A percentile compares a stretch with the other conserved stretches of the same genome.
phyloP scores from a whole-genome alignment of 495 filamentous ascomycete genomes.

The Talaromyces adpressus region DNA sequence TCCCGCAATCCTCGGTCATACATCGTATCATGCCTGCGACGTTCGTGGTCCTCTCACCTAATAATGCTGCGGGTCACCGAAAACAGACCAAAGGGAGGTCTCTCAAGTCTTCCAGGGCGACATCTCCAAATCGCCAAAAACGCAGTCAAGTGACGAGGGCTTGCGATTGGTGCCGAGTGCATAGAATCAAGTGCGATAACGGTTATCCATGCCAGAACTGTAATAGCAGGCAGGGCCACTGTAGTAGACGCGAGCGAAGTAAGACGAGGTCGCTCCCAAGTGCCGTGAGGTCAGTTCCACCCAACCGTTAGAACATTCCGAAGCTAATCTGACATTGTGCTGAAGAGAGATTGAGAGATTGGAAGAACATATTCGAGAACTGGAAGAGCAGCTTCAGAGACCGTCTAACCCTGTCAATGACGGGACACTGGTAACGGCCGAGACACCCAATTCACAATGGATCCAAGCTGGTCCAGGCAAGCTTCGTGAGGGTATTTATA shows the following conservation, averaged over 20 bases:
- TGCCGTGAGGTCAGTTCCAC: slow-evolving; percentile 11
- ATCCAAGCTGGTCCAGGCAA: background rate
- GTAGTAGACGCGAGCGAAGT: slow-evolving; percentile 9
- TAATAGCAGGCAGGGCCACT: slow-evolving; percentile 9
- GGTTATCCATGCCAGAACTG: slow-evolving; percentile 35
- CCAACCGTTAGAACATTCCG: too few species aligned
- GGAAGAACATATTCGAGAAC: slow-evolving; percentile 26
- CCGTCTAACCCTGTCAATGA: background rate
- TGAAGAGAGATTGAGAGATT: slow-evolving; percentile 37
- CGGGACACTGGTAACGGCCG: background rate
- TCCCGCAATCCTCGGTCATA: too few species aligned
- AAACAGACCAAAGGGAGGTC: too few species aligned
- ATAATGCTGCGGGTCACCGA: too few species aligned
- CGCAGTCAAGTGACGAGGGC: too few species aligned
- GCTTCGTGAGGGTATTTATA: slow-evolving; percentile 12
- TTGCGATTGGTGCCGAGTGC: too few species aligned
- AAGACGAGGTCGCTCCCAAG: slow-evolving; percentile 23
- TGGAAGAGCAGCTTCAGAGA: slow-evolving; percentile 27
- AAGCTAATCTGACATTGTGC: background rate
- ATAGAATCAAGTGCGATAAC: slow-evolving; percentile 35
- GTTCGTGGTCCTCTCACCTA: too few species aligned
- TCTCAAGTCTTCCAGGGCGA: too few species aligned
- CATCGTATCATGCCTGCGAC: too few species aligned
- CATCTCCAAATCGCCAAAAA: too few species aligned
- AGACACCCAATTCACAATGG: background rate